Conservation (phyloP, 179 eudicot species). For the Beta corolliflora region DNA sequence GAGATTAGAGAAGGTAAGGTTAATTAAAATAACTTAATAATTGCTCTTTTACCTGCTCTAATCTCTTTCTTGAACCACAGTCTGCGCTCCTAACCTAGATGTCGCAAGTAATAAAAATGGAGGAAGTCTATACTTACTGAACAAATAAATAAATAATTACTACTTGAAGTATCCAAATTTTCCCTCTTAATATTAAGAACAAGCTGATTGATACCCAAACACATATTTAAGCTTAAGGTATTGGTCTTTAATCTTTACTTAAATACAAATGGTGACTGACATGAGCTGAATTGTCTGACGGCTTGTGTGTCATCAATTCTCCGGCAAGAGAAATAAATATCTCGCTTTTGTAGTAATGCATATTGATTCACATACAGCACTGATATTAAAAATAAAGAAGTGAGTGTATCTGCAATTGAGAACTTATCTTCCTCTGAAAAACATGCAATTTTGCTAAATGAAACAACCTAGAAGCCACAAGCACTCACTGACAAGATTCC, state of each 20-base stretch:
- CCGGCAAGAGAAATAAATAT: not conserved
- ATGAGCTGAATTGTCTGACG: not conserved
- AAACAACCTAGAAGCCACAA: not conserved
- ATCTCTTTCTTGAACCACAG: too few relatives aligned
- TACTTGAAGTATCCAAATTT: not conserved
- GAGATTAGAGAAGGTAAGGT: too few relatives aligned
- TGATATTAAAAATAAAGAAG: too few relatives aligned
- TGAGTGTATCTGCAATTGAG: not conserved
- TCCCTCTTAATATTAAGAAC: not conserved
- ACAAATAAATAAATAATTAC: not conserved
- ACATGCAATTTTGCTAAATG: not conserved
- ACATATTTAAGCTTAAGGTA: conserved; percentile 2
- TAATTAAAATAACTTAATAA: too few relatives aligned
- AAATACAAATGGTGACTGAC: not conserved
- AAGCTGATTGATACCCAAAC: not conserved
- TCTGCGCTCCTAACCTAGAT: too few relatives aligned
- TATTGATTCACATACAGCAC: too few relatives aligned
- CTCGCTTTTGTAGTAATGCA: not conserved
- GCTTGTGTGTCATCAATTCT: not conserved
- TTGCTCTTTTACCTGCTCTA: too few relatives aligned
- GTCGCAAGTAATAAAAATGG: too few relatives aligned
- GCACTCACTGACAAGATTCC: not conserved
- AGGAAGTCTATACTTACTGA: too few relatives aligned
- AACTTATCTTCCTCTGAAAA: not conserved
- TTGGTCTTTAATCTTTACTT: not conserved